Conservation (phyloP, 495 filamentous ascomycete species). For the Penicillium silybi region DNA sequence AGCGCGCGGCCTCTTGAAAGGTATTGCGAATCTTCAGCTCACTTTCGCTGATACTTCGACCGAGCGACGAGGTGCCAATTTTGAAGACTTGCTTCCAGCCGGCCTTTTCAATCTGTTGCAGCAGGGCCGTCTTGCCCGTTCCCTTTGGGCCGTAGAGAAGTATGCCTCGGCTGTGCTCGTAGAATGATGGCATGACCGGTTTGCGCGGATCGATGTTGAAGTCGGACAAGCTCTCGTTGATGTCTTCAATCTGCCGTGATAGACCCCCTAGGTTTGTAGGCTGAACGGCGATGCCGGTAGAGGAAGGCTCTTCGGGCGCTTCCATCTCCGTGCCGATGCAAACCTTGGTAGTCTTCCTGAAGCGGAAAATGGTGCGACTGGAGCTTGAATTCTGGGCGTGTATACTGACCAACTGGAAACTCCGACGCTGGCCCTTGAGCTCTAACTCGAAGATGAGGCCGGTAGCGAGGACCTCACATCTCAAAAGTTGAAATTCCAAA, state of each 20-base stretch:
- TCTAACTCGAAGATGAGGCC: conserved; percentile 47
- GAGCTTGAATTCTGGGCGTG: conserved; percentile 18
- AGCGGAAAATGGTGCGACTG: conserved; percentile 34
- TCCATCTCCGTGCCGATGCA: conserved; percentile 27
- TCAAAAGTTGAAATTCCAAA: conserved; percentile 53
- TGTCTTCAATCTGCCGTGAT: conserved; percentile 54
- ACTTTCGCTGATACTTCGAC: conserved; percentile 35
- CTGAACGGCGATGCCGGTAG: conserved; percentile 24
- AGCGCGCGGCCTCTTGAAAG: conserved; percentile 67
- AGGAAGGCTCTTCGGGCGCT: conserved; percentile 8
- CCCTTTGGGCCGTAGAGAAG: conserved; percentile 80
- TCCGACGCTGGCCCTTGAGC: conserved; percentile 43
- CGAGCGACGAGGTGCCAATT: conserved; percentile 54
- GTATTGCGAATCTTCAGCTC: conserved; percentile 57
- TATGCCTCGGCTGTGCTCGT: conserved; percentile 50
- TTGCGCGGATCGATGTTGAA: conserved; percentile 42
- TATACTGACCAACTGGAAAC: conserved; percentile 40
- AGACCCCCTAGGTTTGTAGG: conserved; percentile 57
- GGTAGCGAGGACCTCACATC: conserved; percentile 38
- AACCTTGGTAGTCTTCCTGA: conserved; percentile 31
- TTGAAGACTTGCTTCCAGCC: conserved; percentile 65
- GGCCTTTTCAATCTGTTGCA: conserved; percentile 61
- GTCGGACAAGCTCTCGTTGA: conserved; percentile 62
- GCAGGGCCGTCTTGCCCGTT: conserved; percentile 73
- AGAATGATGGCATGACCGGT: conserved; percentile 40